Percentiles rank a stretch among this genome's conserved stretches.
phyloP scores from a whole-genome alignment of 148 eudicot genomes.

The Oxyria digyna region DNA sequence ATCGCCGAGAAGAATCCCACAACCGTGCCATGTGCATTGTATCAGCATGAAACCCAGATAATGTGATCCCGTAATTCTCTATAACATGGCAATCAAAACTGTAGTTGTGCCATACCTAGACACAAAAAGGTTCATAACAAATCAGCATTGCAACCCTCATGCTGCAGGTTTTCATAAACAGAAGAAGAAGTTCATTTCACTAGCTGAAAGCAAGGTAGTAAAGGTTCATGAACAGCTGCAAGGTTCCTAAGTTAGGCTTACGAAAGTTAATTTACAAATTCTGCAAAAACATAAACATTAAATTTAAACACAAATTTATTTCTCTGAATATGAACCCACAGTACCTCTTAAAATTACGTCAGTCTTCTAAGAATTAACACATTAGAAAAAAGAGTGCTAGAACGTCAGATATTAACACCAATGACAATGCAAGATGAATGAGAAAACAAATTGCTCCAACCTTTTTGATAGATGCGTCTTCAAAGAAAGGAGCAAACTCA shows the following conservation, averaged over 20 bases:
- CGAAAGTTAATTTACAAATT: not conserved
- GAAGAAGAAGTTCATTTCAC: not conserved
- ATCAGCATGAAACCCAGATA: conserved; percentile 92
- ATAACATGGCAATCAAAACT: conserved; percentile 92
- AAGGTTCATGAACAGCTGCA: not conserved
- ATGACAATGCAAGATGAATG: not conserved
- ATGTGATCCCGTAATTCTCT: conserved; percentile 70
- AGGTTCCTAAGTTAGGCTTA: not conserved
- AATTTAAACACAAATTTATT: not conserved
- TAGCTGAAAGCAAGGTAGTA: not conserved
- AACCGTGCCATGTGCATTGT: conserved; percentile 99
- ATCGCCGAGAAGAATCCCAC: conserved; percentile 83
- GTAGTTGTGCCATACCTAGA: conserved; percentile 99
- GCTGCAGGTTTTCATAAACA: not conserved
- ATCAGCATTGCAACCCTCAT: conserved; percentile 4
- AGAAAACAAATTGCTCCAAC: conserved; percentile 20
- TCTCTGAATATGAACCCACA: not conserved
- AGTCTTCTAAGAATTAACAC: not conserved
- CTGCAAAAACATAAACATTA: not conserved
- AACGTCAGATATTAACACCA: not conserved
- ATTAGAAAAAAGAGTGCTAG: not conserved
- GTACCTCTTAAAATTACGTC: not conserved
- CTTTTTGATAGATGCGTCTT: conserved; percentile 73
- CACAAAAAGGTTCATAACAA: conserved; percentile 5
- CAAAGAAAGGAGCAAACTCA: conserved; percentile 85